A percentile compares a stretch with the other conserved stretches of the same genome.
phyloP scores from a whole-genome alignment of 2,329 filamentous ascomycete species.

The Ceratocystis papillata region DNA sequence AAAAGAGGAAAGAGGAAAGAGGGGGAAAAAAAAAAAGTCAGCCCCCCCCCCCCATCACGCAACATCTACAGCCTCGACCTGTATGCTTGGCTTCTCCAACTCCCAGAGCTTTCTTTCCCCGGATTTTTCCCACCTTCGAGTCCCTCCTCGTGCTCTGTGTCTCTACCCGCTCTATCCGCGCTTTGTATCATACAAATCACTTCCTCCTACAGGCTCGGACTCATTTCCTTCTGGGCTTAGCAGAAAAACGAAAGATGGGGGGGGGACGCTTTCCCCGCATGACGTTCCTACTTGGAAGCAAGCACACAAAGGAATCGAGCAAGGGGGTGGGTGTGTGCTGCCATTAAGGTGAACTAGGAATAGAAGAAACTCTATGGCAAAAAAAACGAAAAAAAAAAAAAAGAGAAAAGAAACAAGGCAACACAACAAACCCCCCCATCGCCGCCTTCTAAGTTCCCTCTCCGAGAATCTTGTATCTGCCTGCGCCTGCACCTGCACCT shows the following conservation, averaged over 20 bases:
- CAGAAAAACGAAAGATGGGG: constrained; percentile 2
- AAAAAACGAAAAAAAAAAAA: not conserved
- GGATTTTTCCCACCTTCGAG: not conserved
- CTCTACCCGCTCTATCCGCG: not conserved
- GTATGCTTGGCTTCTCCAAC: not conserved
- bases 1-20: too few species aligned
- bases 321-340: not conserved
- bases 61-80: not conserved
- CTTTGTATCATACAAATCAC: not conserved
- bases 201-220: not conserved
- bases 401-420: not conserved
- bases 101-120: not conserved
- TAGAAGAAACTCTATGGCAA: not conserved
- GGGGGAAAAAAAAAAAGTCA: not conserved
- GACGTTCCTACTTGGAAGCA: not conserved
- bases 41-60: not conserved
- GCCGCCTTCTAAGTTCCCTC: not conserved
- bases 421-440: not conserved
- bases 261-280: constrained; percentile 4
- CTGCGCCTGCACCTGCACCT: too few species aligned
- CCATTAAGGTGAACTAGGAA: not conserved
- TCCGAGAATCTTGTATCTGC: not conserved
- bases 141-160: not conserved
- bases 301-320: not conserved
- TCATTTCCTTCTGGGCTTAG: constrained; percentile 4